phyloP scores from a whole-genome alignment of 140 eudicot genomes.

The Erigeron philadelphicus region DNA sequence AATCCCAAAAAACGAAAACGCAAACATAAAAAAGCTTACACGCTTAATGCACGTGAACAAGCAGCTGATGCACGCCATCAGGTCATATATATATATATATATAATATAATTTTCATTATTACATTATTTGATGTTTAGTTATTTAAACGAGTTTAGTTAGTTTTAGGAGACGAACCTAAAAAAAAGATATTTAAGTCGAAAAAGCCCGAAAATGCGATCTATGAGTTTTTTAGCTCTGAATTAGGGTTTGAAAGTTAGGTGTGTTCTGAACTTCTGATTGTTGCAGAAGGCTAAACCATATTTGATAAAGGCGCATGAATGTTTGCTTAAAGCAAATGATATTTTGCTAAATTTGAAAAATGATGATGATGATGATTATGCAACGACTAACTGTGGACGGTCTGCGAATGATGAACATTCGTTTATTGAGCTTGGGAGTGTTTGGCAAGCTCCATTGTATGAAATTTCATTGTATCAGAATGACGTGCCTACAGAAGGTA shows the following conservation, averaged over 20 bases:
- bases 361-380: slow-evolving; percentile 24
- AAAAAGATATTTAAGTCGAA: too few relatives aligned
- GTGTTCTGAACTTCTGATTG: too few relatives aligned
- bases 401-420: slow-evolving; percentile 35
- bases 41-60: slow-evolving; percentile 55
- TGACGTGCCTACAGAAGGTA: slow-evolving; percentile 21
- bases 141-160: too few relatives aligned
- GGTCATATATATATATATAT: slow-evolving; percentile 31
- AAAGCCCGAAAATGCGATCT: neutral
- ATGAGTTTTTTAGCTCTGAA: neutral
- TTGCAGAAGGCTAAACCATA: slow-evolving; percentile 54
- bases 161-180: too few relatives aligned
- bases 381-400: slow-evolving; percentile 11
- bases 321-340: slow-evolving; percentile 43
- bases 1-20: slow-evolving; percentile 58
- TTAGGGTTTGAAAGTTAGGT: neutral
- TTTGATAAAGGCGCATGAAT: slow-evolving; percentile 61
- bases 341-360: slow-evolving; percentile 43
- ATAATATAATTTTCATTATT: too few relatives aligned
- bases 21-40: slow-evolving; percentile 29
- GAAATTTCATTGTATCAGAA: slow-evolving; percentile 48
- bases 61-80: slow-evolving; percentile 73
- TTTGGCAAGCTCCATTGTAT: slow-evolving; percentile 87
- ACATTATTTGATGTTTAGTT: too few relatives aligned
- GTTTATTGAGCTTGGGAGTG: slow-evolving; percentile 67